These are phyloP conservation scores for Orychophragmus violaceus DNA, from an alignment of 345 rosid species.

Conservation along the genomic window DNA sequence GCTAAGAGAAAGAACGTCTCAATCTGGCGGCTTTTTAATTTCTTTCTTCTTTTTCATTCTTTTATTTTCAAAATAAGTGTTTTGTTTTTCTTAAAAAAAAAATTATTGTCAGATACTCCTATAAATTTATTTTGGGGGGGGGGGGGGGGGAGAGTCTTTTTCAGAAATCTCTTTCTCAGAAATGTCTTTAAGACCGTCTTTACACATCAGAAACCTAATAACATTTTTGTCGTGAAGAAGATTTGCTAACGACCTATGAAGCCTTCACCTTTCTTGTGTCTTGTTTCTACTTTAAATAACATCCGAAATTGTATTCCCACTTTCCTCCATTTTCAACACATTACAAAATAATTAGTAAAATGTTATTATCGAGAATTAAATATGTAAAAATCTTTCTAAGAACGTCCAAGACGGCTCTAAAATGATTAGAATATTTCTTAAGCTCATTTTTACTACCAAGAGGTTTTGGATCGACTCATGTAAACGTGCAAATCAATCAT, in stretches of 20 bases:
- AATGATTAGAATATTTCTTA: not conserved
- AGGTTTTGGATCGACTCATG: no score
- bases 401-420: constrained; percentile 14
- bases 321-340: constrained; percentile 19
- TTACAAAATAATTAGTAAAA: not conserved
- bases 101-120: constrained; percentile 10
- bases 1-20: constrained; percentile 25
- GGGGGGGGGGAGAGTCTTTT: no score
- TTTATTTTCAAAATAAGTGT: not conserved
- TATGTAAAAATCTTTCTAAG: constrained; percentile 19
- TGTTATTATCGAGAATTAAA: not conserved
- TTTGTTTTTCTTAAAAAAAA: not conserved
- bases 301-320: constrained; percentile 7
- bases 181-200: constrained; percentile 32
- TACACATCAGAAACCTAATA: constrained; percentile 37
- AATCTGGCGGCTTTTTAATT: not conserved
- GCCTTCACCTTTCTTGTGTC: constrained; percentile 20
- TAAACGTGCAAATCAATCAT: no score
- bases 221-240: constrained; percentile 20
- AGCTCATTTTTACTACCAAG: no score
- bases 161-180: constrained; percentile 21
- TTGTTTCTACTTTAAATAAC: constrained; percentile 34
- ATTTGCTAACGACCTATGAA: constrained; percentile 24
- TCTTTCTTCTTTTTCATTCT: not conserved
- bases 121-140: constrained; percentile 10